phyloP scores from a whole-genome alignment of 345 rosid species.

The Stellera chamaejasme region DNA sequence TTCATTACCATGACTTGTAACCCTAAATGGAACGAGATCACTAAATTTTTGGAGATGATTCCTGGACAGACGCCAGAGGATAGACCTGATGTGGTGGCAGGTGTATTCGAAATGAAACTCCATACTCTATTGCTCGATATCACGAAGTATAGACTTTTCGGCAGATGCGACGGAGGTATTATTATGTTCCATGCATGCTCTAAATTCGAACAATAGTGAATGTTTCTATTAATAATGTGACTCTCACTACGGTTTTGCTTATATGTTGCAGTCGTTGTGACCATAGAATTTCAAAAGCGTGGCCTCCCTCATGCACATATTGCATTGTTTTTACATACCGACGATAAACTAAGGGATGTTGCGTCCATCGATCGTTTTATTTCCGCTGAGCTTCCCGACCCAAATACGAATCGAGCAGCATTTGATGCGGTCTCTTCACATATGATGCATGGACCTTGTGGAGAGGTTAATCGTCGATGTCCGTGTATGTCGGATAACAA shows the following conservation, averaged over 20 bases:
- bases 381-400: neutral
- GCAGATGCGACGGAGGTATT: neutral
- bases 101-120: no score
- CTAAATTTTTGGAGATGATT: no score
- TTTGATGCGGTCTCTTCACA: neutral
- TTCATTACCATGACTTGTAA: no score
- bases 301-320: neutral
- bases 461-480: neutral
- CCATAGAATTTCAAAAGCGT: neutral
- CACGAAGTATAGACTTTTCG: no score
- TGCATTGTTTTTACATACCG: neutral
- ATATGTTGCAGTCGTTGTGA: neutral
- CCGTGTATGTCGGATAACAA: neutral
- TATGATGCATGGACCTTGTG: conserved; percentile 6
- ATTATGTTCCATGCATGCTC: no score
- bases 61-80: no score
- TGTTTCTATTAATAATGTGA: no score
- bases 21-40: no score
- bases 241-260: neutral
- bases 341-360: neutral
- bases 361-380: neutral
- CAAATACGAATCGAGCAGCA: no score
- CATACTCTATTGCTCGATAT: no score
- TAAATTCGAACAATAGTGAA: neutral
- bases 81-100: no score